Percentiles rank a stretch among this genome's conserved stretches.
Conservation (phyloP, 805 yeast genomes). For the Hanseniaspora mollemarum region DNA sequence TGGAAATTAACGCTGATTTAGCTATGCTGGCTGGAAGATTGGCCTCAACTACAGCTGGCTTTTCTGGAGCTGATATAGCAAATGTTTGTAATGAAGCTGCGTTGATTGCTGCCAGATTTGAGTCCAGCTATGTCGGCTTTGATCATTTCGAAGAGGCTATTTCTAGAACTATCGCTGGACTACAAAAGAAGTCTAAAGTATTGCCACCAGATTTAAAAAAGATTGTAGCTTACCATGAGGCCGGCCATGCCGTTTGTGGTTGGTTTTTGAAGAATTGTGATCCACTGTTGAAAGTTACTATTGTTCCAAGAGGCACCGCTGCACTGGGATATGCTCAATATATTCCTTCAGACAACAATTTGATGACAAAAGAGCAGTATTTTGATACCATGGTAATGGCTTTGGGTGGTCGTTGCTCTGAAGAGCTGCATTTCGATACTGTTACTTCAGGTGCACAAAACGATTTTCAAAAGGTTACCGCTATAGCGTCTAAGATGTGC, state of each 20-base stretch:
- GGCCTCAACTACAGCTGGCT: slow-evolving; percentile 95
- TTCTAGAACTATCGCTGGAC: slow-evolving; percentile 93
- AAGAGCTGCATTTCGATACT: slow-evolving; percentile 81
- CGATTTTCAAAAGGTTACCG: slow-evolving; percentile 91
- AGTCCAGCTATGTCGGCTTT: slow-evolving; percentile 56
- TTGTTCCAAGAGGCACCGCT: slow-evolving; percentile 93
- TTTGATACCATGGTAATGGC: slow-evolving; percentile 92
- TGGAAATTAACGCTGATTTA: slow-evolving; percentile 29
- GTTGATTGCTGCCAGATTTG: slow-evolving; percentile 81
- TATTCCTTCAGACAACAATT: slow-evolving; percentile 81
- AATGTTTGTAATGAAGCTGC: slow-evolving; percentile 97
- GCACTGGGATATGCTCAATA: slow-evolving; percentile 97
- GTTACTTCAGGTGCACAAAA: slow-evolving; percentile 95
- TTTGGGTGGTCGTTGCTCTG: slow-evolving; percentile 92
- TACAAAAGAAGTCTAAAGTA: slow-evolving; percentile 79
- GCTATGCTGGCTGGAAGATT: slow-evolving; percentile 66
- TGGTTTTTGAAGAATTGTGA: slow-evolving; percentile 89
- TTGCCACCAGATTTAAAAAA: slow-evolving; percentile 76
- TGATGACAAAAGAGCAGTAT: slow-evolving; percentile 65
- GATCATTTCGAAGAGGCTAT: slow-evolving; percentile 89
- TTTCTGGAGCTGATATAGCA: slow-evolving; percentile 97
- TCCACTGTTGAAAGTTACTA: slow-evolving; percentile 88
- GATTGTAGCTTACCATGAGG: slow-evolving; percentile 94
- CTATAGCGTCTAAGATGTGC: slow-evolving; percentile 89
- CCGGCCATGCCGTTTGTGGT: slow-evolving; percentile 98